Percentiles rank a stretch among this genome's conserved stretches.
These are phyloP conservation scores for barrel medic (Medicago truncatula) DNA, from an alignment of 306 rosid species.

Conservation along the genomic window MtrunA17r5.0-ANR NC_053042.1:44650001-44650500, in stretches of 20 bases:
- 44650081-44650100: too few species aligned
- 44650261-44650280: slow-evolving; percentile 35
- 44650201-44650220: slow-evolving; percentile 34
- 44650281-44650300: slow-evolving; percentile 35
- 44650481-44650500: slow-evolving; percentile 35
- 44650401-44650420: slow-evolving; percentile 37
- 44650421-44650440: slow-evolving; percentile 31
- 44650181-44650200: slow-evolving; percentile 24
- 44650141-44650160: too few species aligned
- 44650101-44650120: too few species aligned
- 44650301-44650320: slow-evolving; percentile 44
- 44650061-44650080: too few species aligned
- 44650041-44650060: too few species aligned
- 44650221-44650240: slow-evolving; percentile 24
- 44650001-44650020: too few species aligned
- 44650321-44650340: slow-evolving; percentile 29
- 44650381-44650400: slow-evolving; percentile 37
- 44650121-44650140: too few species aligned
- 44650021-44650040: too few species aligned
- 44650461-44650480: slow-evolving; percentile 33
- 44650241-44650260: background rate
- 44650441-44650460: slow-evolving; percentile 41
- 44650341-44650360: slow-evolving; percentile 61
- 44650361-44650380: slow-evolving; percentile 48
- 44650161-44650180: too few species aligned